Conservation (phyloP, 768 basidiomycete genomes). For the Glaciozyma martinii region DNA sequence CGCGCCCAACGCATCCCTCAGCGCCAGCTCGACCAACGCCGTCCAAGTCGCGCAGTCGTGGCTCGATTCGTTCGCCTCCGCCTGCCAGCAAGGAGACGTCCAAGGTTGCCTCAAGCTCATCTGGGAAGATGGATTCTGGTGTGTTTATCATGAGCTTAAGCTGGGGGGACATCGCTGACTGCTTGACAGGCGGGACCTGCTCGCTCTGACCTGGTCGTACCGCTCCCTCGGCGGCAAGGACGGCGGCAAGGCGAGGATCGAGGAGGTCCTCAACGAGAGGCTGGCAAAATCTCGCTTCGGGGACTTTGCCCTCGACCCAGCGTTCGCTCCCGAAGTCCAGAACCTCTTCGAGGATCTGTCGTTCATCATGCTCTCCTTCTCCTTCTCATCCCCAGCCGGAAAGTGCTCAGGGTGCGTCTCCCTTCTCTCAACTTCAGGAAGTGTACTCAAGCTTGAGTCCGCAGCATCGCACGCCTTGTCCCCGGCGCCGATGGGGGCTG, state of each 20-base stretch:
- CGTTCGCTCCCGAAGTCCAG: not conserved
- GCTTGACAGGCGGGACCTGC: constrained; percentile 39
- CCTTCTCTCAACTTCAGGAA: not conserved
- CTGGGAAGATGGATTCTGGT: not conserved
- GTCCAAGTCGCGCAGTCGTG: not conserved
- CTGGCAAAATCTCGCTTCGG: not conserved
- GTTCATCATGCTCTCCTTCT: not conserved
- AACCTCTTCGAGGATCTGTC: not conserved
- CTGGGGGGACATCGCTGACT: not conserved
- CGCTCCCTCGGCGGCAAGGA: constrained; percentile 41
- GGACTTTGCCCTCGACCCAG: not conserved
- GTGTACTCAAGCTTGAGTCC: too few relatives aligned
- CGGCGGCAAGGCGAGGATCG: constrained; percentile 41
- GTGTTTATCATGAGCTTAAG: not conserved
- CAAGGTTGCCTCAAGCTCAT: not conserved
- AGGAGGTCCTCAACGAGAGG: not conserved
- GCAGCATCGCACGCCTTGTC: not conserved
- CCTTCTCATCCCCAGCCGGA: not conserved
- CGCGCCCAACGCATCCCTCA: not conserved
- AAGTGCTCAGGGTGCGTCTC: not conserved
- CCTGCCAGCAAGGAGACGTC: not conserved
- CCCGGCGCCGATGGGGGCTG: not conserved
- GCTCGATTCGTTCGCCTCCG: not conserved
- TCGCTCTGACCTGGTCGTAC: constrained; percentile 46
- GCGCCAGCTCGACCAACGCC: not conserved